Evolutionary conservation across 75 land plant species (phyloP).

Genomic region (Sequoia sempervirens): DNA sequence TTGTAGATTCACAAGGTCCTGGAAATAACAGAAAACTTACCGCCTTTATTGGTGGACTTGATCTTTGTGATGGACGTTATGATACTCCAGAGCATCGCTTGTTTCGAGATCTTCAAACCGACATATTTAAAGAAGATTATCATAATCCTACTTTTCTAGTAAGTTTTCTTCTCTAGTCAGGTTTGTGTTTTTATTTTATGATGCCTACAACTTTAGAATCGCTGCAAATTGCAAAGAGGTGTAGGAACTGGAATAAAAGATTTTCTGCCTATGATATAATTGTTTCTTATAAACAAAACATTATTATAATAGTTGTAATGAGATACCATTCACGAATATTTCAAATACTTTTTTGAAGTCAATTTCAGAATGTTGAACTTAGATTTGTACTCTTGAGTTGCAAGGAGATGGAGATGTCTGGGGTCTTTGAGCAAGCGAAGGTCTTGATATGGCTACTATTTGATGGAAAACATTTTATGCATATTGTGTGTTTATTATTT

Average conservation of each 20-base stretch:
- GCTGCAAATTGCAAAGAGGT: background rate
- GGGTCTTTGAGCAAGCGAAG: background rate
- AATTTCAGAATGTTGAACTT: background rate
- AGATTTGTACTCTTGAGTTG: background rate
- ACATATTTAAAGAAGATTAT: constrained; percentile 61
- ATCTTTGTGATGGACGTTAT: constrained; percentile 94
- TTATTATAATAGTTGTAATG: background rate
- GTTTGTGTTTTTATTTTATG: background rate
- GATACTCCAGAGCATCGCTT: constrained; percentile 86
- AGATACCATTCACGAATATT: background rate
- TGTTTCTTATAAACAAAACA: background rate
- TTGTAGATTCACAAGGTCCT: constrained; percentile 76
- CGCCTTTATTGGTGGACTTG: constrained; percentile 90
- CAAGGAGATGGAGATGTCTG: background rate
- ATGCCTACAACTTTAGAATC: background rate
- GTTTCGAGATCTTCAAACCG: constrained; percentile 64
- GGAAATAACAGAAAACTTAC: constrained; percentile 70
- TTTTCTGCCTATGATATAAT: background rate
- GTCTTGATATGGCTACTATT: background rate
- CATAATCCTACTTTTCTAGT: constrained; percentile 85
- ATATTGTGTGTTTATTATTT: background rate
- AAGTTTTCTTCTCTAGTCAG: constrained; percentile 19
- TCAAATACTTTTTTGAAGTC: background rate
- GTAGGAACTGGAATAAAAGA: background rate
- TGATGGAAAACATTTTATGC: background rate